These are phyloP conservation scores for Pichia thaimueangensis DNA, from an alignment of 805 yeast species.

Conservation along the genomic window DNA sequence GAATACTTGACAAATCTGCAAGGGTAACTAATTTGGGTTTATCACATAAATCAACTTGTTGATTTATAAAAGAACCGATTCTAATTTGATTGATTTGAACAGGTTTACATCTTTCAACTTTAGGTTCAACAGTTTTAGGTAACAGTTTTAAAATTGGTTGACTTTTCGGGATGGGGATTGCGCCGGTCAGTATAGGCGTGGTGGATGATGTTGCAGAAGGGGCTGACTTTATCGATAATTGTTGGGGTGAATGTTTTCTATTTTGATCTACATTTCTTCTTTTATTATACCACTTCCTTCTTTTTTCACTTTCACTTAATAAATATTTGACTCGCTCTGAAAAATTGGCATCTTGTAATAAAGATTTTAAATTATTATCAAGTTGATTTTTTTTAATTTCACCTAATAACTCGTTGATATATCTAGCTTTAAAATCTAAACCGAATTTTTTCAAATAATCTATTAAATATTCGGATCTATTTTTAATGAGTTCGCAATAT, in stretches of 20 bases:
- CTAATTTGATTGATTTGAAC: slow-evolving; percentile 9
- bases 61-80: slow-evolving; percentile 13
- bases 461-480: slow-evolving; percentile 24
- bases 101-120: slow-evolving; percentile 7
- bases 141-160: background rate
- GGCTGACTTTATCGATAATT: background rate
- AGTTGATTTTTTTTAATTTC: slow-evolving; percentile 21
- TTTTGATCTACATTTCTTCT: slow-evolving; percentile 12
- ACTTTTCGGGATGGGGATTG: too few species aligned
- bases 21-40: slow-evolving; percentile 13
- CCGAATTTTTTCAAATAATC: slow-evolving; percentile 17
- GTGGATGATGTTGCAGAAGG: background rate
- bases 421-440: slow-evolving; percentile 20
- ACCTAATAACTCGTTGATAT: slow-evolving; percentile 22
- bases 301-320: slow-evolving; percentile 22
- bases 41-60: slow-evolving; percentile 1
- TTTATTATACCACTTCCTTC: slow-evolving; percentile 25
- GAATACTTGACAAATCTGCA: slow-evolving; percentile 20
- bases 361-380: slow-evolving; percentile 7
- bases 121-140: slow-evolving; percentile 7
- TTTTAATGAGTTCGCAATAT: slow-evolving; percentile 4
- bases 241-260: background rate
- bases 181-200: too few species aligned
- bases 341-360: slow-evolving; percentile 13
- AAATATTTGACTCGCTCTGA: slow-evolving; percentile 17